Evolutionary conservation across 1,139 yeast genomes (phyloP).

Genomic region (Scheffersomyces parashehatae): DNA sequence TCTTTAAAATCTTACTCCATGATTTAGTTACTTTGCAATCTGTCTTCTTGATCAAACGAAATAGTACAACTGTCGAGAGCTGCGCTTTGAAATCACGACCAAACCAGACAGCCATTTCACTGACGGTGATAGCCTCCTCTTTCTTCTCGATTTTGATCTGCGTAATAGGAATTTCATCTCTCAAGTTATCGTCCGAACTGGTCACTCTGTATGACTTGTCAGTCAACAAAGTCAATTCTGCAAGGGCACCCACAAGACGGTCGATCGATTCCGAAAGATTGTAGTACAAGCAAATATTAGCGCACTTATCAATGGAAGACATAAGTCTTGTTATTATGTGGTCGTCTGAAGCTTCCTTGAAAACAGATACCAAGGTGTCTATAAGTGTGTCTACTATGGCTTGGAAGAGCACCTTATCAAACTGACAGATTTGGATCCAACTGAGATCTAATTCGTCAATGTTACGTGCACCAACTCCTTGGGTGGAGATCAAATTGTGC

Average conservation of each 20-base stretch:
- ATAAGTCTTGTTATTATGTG: conserved; percentile 84
- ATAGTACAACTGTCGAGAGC: conserved; percentile 79
- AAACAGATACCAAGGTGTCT: conserved; percentile 71
- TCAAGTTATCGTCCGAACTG: conserved; percentile 26
- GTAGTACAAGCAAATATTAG: conserved; percentile 71
- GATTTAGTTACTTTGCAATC: conserved; percentile 47
- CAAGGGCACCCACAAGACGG: conserved; percentile 59
- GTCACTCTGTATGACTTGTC: conserved; percentile 13
- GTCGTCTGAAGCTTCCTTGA: conserved; percentile 88
- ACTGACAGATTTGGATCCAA: conserved; percentile 36
- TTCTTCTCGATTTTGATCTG: conserved; percentile 51
- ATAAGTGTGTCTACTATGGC: conserved; percentile 62
- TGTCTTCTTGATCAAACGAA: conserved; percentile 69
- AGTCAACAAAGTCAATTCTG: conserved; percentile 62
- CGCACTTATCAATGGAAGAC: conserved; percentile 83
- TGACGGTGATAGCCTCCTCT: conserved; percentile 65
- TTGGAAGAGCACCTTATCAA: conserved; percentile 72
- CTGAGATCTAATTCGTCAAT: conserved; percentile 23
- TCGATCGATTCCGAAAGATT: conserved; percentile 60
- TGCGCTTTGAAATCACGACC: conserved; percentile 94
- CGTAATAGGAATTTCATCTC: conserved; percentile 51
- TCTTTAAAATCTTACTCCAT: conserved; percentile 64
- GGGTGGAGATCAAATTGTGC: conserved; percentile 75
- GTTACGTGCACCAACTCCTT: conserved; percentile 16
- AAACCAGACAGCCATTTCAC: conserved; percentile 78